phyloP scores from a whole-genome alignment of 148 eudicot genomes.

The Chenopodium album region DNA sequence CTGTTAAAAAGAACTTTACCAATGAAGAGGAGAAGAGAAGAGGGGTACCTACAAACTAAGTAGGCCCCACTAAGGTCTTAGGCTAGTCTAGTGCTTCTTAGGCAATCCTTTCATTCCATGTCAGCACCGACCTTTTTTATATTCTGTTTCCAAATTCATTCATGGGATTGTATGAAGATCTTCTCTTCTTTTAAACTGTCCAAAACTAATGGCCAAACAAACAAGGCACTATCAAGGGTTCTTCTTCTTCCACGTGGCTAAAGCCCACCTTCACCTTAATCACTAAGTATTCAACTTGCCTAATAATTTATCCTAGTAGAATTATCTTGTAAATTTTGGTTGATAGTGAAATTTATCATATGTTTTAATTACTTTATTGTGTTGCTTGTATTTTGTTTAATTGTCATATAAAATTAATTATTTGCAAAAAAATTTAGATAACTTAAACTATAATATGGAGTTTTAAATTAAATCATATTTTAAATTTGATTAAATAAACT shows the following conservation, averaged over 20 bases:
- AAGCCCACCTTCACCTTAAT: conserved; percentile 39
- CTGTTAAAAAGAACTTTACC: conserved; percentile 36
- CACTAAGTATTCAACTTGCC: conserved; percentile 32
- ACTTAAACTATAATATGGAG: no score
- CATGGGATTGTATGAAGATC: conserved; percentile 35
- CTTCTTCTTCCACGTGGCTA: conserved; percentile 43
- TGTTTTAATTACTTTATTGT: neutral
- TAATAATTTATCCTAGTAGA: neutral
- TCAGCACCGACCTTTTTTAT: conserved; percentile 41
- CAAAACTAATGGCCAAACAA: conserved; percentile 23
- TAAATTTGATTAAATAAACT: no score
- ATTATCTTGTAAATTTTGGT: neutral
- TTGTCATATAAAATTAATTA: no score
- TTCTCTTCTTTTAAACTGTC: conserved; percentile 21
- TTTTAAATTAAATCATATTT: no score
- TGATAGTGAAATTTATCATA: neutral
- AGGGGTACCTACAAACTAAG: neutral
- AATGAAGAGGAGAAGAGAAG: neutral
- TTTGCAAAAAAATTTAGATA: no score
- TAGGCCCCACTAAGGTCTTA: conserved; percentile 11
- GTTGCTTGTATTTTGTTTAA: no score
- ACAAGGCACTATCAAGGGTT: conserved; percentile 51
- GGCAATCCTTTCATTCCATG: conserved; percentile 27
- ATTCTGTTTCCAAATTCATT: conserved; percentile 32
- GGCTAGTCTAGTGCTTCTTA: conserved; percentile 15